A percentile compares a stretch with the other conserved stretches of the same genome.
phyloP scores from a whole-genome alignment of 306 rosid species.

The Vigna nakashimae region DNA sequence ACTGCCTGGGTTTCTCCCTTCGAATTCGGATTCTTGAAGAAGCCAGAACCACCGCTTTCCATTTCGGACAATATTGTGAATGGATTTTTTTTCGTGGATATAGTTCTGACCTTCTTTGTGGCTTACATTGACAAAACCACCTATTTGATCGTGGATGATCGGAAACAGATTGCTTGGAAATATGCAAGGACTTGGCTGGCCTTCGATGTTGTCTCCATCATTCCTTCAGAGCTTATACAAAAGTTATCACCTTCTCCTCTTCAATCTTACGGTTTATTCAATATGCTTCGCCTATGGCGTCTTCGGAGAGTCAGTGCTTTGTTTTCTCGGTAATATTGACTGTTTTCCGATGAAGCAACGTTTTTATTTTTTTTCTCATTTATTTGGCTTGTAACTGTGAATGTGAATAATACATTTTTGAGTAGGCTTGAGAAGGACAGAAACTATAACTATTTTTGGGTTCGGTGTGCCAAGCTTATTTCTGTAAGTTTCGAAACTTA shows the following conservation, averaged over 20 bases:
- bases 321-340: constrained; percentile 69
- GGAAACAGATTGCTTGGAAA: constrained; percentile 69
- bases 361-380: background rate
- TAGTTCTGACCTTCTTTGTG: constrained; percentile 85
- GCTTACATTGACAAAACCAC: constrained; percentile 80
- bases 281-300: constrained; percentile 98
- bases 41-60: constrained; percentile 71
- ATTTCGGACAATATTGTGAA: constrained; percentile 78
- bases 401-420: constrained; percentile 25
- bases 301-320: constrained; percentile 89
- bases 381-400: background rate
- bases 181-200: constrained; percentile 72
- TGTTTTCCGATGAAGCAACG: background rate
- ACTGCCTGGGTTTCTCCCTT: constrained; percentile 99
- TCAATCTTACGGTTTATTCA: constrained; percentile 74
- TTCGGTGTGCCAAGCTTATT: constrained; percentile 88
- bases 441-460: constrained; percentile 85
- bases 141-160: constrained; percentile 74
- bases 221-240: constrained; percentile 78
- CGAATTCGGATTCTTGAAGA: constrained; percentile 84
- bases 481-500: constrained; percentile 63
- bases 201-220: constrained; percentile 78
- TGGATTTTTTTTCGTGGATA: constrained; percentile 78
- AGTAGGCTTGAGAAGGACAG: constrained; percentile 90
- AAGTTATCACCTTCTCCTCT: constrained; percentile 62